phyloP scores from a whole-genome alignment of 2,329 filamentous ascomycete genomes.

The Exophiala oligosperma region DNA sequence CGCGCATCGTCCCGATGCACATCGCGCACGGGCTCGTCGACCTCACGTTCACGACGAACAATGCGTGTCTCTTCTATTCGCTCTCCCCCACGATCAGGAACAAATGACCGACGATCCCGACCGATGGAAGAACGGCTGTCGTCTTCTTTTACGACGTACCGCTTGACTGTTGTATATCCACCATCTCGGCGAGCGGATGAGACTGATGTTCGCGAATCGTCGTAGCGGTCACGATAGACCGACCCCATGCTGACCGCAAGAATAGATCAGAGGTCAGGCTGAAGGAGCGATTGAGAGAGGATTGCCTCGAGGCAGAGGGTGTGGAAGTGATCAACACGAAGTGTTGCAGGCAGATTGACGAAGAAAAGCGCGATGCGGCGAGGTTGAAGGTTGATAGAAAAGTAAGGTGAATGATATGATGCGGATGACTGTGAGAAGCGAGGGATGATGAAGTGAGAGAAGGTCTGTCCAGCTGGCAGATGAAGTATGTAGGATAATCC shows the following conservation, averaged over 20 bases:
- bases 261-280: not conserved
- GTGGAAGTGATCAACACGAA: not conserved
- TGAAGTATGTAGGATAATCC: slow-evolving; percentile 14
- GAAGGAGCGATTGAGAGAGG: not conserved
- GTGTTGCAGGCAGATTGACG: not conserved
- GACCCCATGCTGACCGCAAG: slow-evolving; percentile 22
- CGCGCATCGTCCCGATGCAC: slow-evolving; percentile 28
- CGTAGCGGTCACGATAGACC: slow-evolving; percentile 41
- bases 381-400: not conserved
- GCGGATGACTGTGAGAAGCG: not conserved
- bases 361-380: not conserved
- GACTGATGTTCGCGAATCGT: slow-evolving; percentile 35
- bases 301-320: not conserved
- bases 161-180: slow-evolving; percentile 58
- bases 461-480: slow-evolving; percentile 11
- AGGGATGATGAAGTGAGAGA: slow-evolving; percentile 1
- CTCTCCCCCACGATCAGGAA: slow-evolving; percentile 39
- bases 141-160: slow-evolving; percentile 53
- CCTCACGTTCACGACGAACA: slow-evolving; percentile 38
- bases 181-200: slow-evolving; percentile 38
- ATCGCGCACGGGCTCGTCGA: slow-evolving; percentile 34
- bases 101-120: slow-evolving; percentile 35
- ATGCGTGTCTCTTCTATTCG: slow-evolving; percentile 49
- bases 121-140: slow-evolving; percentile 39
- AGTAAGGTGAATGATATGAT: not conserved